Evolutionary conservation across 2,329 filamentous ascomycete genomes (phyloP).

Genomic region (Fusarium cicatricum): DNA sequence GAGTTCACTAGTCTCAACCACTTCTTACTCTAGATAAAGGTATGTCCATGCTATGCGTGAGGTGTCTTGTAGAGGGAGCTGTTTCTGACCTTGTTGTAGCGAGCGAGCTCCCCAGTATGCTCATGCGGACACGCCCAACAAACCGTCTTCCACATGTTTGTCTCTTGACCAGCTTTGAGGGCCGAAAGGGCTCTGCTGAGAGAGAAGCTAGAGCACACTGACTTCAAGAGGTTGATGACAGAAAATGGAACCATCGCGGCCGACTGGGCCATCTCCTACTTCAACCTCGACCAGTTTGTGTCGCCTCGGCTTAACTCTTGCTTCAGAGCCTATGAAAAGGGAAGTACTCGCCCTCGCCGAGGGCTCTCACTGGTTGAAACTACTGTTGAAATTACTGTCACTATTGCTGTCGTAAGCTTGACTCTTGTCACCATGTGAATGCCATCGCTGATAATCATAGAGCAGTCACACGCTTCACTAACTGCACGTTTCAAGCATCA

Average conservation of each 20-base stretch:
- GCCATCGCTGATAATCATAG: neutral
- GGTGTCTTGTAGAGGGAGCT: neutral
- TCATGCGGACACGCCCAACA: conserved; percentile 1
- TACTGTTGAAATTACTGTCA: neutral
- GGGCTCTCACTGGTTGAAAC: neutral
- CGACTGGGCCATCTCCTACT: conserved; percentile 7
- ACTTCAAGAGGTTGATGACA: conserved; percentile 4
- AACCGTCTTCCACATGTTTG: conserved; percentile 10
- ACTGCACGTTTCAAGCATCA: no score
- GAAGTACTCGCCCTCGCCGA: neutral
- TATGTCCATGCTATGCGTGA: neutral
- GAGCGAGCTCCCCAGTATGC: neutral
- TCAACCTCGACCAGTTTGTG: neutral
- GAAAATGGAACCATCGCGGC: neutral
- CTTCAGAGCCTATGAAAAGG: neutral
- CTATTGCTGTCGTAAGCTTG: neutral
- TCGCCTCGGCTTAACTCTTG: neutral
- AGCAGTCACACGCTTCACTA: neutral
- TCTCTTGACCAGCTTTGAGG: neutral
- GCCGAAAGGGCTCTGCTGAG: neutral
- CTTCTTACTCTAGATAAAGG: neutral
- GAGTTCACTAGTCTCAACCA: conserved; percentile 3
- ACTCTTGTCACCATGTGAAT: neutral
- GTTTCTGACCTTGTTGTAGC: neutral
- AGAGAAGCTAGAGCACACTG: neutral